Conservation (phyloP, 2,329 filamentous ascomycete species). For the Plenodomus biglobosus region DNA sequence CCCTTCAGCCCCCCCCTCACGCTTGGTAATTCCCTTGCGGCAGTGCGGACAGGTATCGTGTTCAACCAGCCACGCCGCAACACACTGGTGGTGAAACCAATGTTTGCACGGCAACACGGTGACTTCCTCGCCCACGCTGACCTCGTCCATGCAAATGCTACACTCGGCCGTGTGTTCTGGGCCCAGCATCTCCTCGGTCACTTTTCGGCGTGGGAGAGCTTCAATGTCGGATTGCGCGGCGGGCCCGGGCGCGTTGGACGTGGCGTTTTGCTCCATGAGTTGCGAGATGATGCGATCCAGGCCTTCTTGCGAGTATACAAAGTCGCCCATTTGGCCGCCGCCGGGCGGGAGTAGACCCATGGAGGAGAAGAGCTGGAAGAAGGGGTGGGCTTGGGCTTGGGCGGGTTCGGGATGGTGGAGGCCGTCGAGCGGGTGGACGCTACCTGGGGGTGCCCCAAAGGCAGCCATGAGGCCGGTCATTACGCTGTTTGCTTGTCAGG, state of each 20-base stretch:
- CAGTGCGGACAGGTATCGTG: conserved; percentile 93
- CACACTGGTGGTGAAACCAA: conserved; percentile 88
- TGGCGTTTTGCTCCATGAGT: conserved; percentile 80
- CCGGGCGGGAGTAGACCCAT: conserved; percentile 28
- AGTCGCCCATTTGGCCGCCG: conserved; percentile 65
- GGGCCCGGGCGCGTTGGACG: conserved; percentile 77
- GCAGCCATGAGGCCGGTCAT: conserved; percentile 39
- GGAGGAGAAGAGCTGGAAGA: conserved; percentile 50
- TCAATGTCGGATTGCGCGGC: conserved; percentile 75
- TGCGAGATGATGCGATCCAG: conserved; percentile 84
- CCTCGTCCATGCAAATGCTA: conserved; percentile 90
- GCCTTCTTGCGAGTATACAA: conserved; percentile 87
- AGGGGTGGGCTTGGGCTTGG: conserved; percentile 33
- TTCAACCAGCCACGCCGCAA: conserved; percentile 79
- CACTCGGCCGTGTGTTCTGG: conserved; percentile 74
- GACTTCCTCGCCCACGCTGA: conserved; percentile 71
- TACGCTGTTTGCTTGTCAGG: conserved; percentile 30
- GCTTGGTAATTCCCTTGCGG: conserved; percentile 56
- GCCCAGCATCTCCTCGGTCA: conserved; percentile 70
- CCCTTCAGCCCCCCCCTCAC: conserved; percentile 18
- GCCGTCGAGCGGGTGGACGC: conserved; percentile 11
- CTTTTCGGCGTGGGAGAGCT: conserved; percentile 68
- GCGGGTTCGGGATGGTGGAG: conserved; percentile 9
- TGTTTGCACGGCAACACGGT: conserved; percentile 83
- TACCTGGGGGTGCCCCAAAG: conserved; percentile 32